Base-by-base conservation (phyloP, 768 basidiomycete species). In the Suillus bovinus region DNA sequence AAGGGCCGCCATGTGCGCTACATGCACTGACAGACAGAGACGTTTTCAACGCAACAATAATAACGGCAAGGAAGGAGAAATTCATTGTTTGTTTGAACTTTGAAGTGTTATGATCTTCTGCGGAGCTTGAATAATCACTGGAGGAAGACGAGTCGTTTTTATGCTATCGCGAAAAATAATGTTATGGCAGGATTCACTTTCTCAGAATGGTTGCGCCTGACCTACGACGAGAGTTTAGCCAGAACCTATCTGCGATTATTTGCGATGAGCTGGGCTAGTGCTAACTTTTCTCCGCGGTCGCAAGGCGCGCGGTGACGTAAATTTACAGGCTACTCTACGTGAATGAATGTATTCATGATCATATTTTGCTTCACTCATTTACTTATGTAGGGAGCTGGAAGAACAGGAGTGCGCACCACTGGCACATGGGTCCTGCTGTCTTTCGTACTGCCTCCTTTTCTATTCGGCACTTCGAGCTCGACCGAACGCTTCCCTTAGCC, bases 1-100 rank as follows among this genome's bases (percentile, higher is more conserved):
- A n/a, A n/a, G n/a, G n/a, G n/a, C n/a, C n/a, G n/a, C 5, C 5
- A 0, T 13, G 2, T 7, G 0, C 2, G 13, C 22, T 24, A 7
- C 46, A 47, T 47, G 46, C 46, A 24, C 24, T 47, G 46, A 47
- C 24, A 24, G 24, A 47, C 46, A 24, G 24, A 24, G 46, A 47
- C 0, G 22, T 24, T 4, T 10, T 44, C 42, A 47, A 47, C 14
- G 46, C 46, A 24, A 47, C 24, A 24, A 47, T 47, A 7, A 47
- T n/a, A n/a, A n/a, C 24, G 13, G 46, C 22, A 2, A 47, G 46
- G 46, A 24, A 47, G 46, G 46, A 24, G 22, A 47, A 24, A 24
- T 3, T 13, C 46, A 47, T 47, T 47, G 22, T 24, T 47, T 24
- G 24, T 47, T 11, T 22, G 6, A n/a, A n/a, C n/a, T n/a, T n/a